These are phyloP conservation scores for Penicillium bovifimosum DNA, from an alignment of 495 filamentous ascomycete species.

Conservation along the genomic window DNA sequence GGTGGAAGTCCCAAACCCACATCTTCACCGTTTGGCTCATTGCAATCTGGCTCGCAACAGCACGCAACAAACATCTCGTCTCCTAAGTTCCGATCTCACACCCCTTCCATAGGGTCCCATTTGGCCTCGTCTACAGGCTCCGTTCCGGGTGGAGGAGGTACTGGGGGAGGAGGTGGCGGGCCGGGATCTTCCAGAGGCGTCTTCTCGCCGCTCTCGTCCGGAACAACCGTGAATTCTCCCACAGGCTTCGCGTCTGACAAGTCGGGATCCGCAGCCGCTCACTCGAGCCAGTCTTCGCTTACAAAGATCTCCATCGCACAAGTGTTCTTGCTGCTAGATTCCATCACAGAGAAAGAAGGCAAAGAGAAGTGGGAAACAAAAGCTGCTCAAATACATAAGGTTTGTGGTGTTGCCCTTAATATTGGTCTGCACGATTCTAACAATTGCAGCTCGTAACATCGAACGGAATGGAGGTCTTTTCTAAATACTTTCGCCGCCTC, in stretches of 20 bases:
- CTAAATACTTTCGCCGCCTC: conserved; percentile 85
- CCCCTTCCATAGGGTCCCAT: conserved; percentile 54
- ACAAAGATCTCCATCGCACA: conserved; percentile 90
- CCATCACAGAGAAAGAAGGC: conserved; percentile 85
- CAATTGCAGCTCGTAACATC: conserved; percentile 73
- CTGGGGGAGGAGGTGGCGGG: conserved; percentile 55
- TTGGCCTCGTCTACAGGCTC: conserved; percentile 52
- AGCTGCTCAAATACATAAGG: conserved; percentile 85
- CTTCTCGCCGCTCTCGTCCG: conserved; percentile 59
- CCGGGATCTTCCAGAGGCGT: conserved; percentile 50
- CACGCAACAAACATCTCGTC: conserved; percentile 52
- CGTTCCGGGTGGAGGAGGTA: conserved; percentile 54
- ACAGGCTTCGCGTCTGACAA: conserved; percentile 52
- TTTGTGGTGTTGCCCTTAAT: conserved; percentile 36
- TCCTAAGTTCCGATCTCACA: conserved; percentile 54
- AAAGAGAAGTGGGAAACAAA: conserved; percentile 91
- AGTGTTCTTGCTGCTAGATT: conserved; percentile 87
- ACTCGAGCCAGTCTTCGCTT: conserved; percentile 48
- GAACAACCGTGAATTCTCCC: conserved; percentile 57
- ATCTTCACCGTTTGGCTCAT: conserved; percentile 48
- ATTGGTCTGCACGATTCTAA: conserved; percentile 4
- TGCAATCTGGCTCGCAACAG: conserved; percentile 58
- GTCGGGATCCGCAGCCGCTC: conserved; percentile 37
- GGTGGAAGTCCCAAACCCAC: conserved; percentile 48
- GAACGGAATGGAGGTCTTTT: conserved; percentile 94